A percentile compares a stretch with the other conserved stretches of the same genome.
Evolutionary conservation across 1,139 yeast genomes (phyloP).

Genomic region (Groenewaldozyma auringiensis): DNA sequence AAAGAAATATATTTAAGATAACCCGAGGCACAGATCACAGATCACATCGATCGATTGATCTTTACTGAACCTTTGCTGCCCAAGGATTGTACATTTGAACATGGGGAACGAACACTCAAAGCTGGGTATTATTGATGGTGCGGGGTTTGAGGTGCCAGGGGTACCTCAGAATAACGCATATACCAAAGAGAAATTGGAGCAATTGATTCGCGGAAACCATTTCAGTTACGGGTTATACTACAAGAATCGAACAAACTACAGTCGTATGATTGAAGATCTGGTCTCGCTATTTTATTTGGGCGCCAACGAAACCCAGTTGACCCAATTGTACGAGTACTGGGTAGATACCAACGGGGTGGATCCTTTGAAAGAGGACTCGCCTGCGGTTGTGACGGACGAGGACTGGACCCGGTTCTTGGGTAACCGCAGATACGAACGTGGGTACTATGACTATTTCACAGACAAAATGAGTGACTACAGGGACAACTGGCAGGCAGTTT

Average conservation of each 20-base stretch:
- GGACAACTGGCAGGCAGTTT: slow-evolving; percentile 25
- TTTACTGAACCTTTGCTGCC: no score
- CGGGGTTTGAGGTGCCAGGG: slow-evolving; percentile 2
- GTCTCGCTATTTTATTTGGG: slow-evolving; percentile 20
- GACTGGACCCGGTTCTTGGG: slow-evolving; percentile 29
- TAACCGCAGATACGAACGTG: slow-evolving; percentile 24
- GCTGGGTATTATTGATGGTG: slow-evolving; percentile 6
- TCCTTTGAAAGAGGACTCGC: slow-evolving; percentile 29
- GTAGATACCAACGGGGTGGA: slow-evolving; percentile 12
- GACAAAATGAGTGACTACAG: slow-evolving; percentile 25
- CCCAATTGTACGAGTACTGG: slow-evolving; percentile 21
- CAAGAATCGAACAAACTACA: slow-evolving; percentile 26
- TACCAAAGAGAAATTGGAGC: slow-evolving; percentile 2
- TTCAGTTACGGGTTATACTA: slow-evolving; percentile 24
- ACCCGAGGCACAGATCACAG: no score
- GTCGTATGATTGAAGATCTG: slow-evolving; percentile 27
- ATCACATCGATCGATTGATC: no score
- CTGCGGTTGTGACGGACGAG: slow-evolving; percentile 27
- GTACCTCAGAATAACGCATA: neutral
- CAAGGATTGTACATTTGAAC: no score
- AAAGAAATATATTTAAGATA: no score
- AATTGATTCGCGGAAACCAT: slow-evolving; percentile 21
- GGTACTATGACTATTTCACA: slow-evolving; percentile 27
- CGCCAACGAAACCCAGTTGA: slow-evolving; percentile 19
- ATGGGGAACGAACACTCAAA: slow-evolving; percentile 2